Evolutionary conservation across 1,139 yeast genomes (phyloP).

Genomic region (Candida sanyaensis): DNA sequence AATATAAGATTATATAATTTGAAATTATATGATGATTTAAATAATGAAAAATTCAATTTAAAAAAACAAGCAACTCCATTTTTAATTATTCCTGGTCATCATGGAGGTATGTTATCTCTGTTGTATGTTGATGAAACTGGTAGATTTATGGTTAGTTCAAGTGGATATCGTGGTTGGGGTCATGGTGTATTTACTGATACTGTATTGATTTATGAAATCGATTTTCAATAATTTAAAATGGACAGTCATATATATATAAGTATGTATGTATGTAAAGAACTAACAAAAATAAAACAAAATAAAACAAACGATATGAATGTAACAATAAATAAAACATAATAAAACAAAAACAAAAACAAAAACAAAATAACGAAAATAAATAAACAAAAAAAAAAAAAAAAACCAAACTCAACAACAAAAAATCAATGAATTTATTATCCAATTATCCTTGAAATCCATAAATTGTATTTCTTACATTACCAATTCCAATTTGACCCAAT

Average conservation of each 20-base stretch:
- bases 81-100: constrained; percentile 64
- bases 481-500: constrained; percentile 35
- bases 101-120: constrained; percentile 57
- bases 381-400: not conserved
- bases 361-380: constrained; percentile 2
- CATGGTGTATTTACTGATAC: constrained; percentile 79
- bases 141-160: constrained; percentile 83
- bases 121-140: constrained; percentile 83
- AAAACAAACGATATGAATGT: not conserved
- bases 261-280: not conserved
- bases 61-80: constrained; percentile 54
- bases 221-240: constrained; percentile 24
- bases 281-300: not conserved
- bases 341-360: not conserved
- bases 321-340: not conserved
- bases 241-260: not conserved
- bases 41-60: constrained; percentile 17
- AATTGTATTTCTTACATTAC: constrained; percentile 28
- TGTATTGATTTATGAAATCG: constrained; percentile 77
- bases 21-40: constrained; percentile 48
- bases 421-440: not conserved
- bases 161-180: constrained; percentile 95
- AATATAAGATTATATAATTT: constrained; percentile 85
- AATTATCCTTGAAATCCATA: constrained; percentile 18
- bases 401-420: not conserved